Base-by-base conservation (phyloP, 495 filamentous ascomycete species). In the Lophiostoma macrostomum region DNA sequence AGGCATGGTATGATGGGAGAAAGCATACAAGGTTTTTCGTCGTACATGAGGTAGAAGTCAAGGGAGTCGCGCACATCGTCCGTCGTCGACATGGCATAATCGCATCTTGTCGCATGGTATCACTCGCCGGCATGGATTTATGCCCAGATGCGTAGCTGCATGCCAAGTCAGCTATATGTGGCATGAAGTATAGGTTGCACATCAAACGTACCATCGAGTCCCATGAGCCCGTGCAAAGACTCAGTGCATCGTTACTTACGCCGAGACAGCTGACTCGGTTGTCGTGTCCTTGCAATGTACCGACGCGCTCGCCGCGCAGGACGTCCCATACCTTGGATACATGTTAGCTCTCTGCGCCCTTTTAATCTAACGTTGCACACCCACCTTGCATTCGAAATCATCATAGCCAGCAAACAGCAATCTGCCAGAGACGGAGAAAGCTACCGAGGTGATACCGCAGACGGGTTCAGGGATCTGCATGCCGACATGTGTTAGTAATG, bases 371-470 rank as follows among this genome's bases (percentile, higher is more conserved):
- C 12, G 4, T 6, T 7, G 16, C 20, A 12, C 25, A 63, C 78
- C 63, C 76, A 96, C 93, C 85, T 98, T 98, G 87, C 93, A 98
- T 73, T 98, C 93, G 66, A 96, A 98, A 65, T 98, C 93, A 64
- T 98, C 93, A 67, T 98, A 98, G 53, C 93, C 93, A 49, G 93
- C 93, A 68, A 98, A 98, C 32, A 98, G 79, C 65, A 98, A 78
- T 67, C 93, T 82, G 42, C 93, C 93, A 42, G 93, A 98, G 13
- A 98, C 94, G 7, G 93, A 98, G 63, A 95, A 97, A 22, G 93
- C 93, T 23, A 98, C 93, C 3, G 93, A 98, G 6, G 93, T 98
- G 64, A 98, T 98, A 64, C 93, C 93, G 67, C 93, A 97, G 47
- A 96, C 79, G 63, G 96, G 93, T 68, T 95, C 90, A 64, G 96